Evolutionary conservation across 305 asterid species (phyloP), one percentile per base, ranked within the genome.

Genomic region (Salvia sclarea): DNA sequence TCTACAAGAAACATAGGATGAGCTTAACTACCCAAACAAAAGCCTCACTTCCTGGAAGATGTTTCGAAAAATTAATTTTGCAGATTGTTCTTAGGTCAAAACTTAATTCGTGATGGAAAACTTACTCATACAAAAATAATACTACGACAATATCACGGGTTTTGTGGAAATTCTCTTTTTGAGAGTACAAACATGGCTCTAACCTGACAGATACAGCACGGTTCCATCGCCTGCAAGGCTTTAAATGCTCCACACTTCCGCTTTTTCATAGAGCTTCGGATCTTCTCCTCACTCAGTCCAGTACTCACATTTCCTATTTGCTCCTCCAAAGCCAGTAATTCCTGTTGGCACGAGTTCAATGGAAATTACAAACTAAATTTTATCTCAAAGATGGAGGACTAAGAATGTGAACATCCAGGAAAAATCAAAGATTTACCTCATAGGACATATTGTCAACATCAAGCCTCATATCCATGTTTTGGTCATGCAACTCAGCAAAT

Each of bases 161-260:
- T 41, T 41, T 41, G 17, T 10, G 18, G 8, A 18, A 18, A 18
- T 41, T 41, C 52, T 16, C 35, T 3, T 10, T 22, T 21, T 21
- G 17, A 24, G 33, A 22, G 33, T 25, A 6, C 25, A 54, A 40
- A 24, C 11, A 7, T 30, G 62, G 61, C 17, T 10, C 74, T 68
- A 61, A 92, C 98, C 98, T 83, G 98, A 69, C 98, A 93, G 25
- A 91, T 74, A 66, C 96, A 87, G 79, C 97, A 93, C 14, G 95
- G 95, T 77, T 86, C 98, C 72, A 65, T 3, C 38, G 70, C 75
- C n/a, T 59, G 38, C 8, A 4, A 61, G 49, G 38, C 33, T 47
- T 59, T 9, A 7, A 66, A 20, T 5, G 43, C 68, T 55, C 63
- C 77, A 69, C 79, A 77, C 62, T 73, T 89, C 49, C 76, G 74